Base-by-base conservation (phyloP, 345 rosid genomes). In the Noccaea bulbosa region DNA sequence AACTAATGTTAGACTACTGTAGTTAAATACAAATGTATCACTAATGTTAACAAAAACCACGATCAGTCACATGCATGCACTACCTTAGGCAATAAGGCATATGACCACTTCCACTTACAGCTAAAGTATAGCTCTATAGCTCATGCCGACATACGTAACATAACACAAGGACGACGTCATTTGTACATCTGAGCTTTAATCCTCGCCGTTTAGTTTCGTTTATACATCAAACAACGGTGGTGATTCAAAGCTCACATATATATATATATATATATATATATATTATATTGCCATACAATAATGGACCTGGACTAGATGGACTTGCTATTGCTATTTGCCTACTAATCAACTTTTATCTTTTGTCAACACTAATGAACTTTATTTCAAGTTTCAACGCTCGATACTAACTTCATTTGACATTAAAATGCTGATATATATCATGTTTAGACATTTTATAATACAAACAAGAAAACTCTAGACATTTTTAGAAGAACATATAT, bases 131-230 rank as follows among this genome's bases (percentile, higher is more conserved):
- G 30, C 30, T 2, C 30, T 27, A 27, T 55, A 39, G 11, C 69
- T 62, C 62, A 34, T 62, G 76, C 69, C 69, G 63, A 72, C 76
- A 62, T 64, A 64, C 69, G 69, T 64, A 47, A 34, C 69, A 17
- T 48, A 8, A 47, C 69, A 62, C 30, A 34, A 72, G 63, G 70
- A 44, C 52, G 52, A 72, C 64, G 52, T 44, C 69, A 35, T 41
- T 55, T 55, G 1, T 27, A 12, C 4, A 3, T 11, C 22, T 37
- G 37, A 15, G 8, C 22, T 38, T 68, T 5, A 37, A 34, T 68
- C 65, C 27, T 45, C 2, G 32, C 37, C 64, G 54, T 56, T 43
- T 55, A n/a, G 27, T 45, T 44, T 35, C 27, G 24, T 45, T 11
- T 3, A 34, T 20, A 56, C 27, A 45, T 46, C 27, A 11, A 55